These are phyloP conservation scores for Blastomyces parvus DNA, from an alignment of 2,329 filamentous ascomycete species.

Conservation along the genomic window DNA sequence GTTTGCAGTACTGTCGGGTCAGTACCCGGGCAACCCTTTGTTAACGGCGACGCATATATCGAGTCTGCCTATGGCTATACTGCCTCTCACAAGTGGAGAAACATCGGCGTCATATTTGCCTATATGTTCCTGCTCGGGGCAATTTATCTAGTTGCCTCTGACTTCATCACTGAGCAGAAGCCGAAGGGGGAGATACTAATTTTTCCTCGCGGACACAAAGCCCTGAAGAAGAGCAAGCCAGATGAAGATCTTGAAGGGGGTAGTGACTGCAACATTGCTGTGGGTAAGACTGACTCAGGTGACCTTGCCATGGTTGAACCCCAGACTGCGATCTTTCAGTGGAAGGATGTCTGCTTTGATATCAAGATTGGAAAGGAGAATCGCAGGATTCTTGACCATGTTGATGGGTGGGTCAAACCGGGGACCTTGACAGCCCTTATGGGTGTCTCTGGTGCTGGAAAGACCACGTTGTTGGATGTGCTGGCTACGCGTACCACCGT, in stretches of 20 bases:
- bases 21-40: slow-evolving; percentile 40
- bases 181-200: slow-evolving; percentile 68
- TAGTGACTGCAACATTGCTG: background rate
- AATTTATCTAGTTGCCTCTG: slow-evolving; percentile 59
- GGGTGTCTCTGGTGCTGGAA: slow-evolving; percentile 82
- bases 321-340: slow-evolving; percentile 61
- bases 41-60: slow-evolving; percentile 53
- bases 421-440: slow-evolving; percentile 82
- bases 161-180: slow-evolving; percentile 54
- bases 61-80: slow-evolving; percentile 47
- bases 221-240: background rate
- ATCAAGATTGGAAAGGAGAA: slow-evolving; percentile 68
- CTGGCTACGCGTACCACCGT: slow-evolving; percentile 76
- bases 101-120: slow-evolving; percentile 54
- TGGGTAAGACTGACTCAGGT: background rate
- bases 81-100: slow-evolving; percentile 54
- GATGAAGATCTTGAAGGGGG: background rate
- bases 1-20: slow-evolving; percentile 55
- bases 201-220: slow-evolving; percentile 53
- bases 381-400: slow-evolving; percentile 59
- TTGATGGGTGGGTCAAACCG: slow-evolving; percentile 89
- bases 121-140: slow-evolving; percentile 53
- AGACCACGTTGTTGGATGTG: slow-evolving; percentile 80
- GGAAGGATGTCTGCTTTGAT: slow-evolving; percentile 74
- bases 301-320: background rate